Conservation (phyloP, 371 early-diverging fungal species). For the Mucor ambiguus region DNA sequence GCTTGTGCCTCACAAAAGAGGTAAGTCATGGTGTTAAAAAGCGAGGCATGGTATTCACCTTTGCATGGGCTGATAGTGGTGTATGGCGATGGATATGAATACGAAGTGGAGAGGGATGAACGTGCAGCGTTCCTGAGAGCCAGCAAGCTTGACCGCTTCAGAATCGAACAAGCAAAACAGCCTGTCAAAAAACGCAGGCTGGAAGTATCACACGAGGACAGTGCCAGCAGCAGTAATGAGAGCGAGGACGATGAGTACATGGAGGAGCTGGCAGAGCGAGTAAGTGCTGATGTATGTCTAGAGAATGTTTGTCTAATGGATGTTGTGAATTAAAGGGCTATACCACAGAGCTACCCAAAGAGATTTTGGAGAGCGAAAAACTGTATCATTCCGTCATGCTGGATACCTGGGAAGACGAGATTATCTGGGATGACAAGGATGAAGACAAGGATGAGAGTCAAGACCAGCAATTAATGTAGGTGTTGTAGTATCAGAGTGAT, state of each 20-base stretch:
- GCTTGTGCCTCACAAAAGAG: slow-evolving; percentile 29
- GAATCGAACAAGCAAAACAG: slow-evolving; percentile 18
- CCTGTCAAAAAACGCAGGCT: slow-evolving; percentile 34
- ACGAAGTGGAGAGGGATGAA: slow-evolving; percentile 48
- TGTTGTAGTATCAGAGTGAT: background rate
- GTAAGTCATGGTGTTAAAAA: slow-evolving; percentile 15
- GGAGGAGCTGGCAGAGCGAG: slow-evolving; percentile 17
- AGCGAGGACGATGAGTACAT: slow-evolving; percentile 33
- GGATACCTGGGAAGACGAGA: slow-evolving; percentile 84
- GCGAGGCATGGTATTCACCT: background rate
- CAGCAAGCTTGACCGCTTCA: slow-evolving; percentile 33
- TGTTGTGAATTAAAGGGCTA: background rate
- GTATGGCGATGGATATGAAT: slow-evolving; percentile 49
- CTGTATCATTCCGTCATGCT: slow-evolving; percentile 66
- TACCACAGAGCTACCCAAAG: background rate
- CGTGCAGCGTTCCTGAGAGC: slow-evolving; percentile 37
- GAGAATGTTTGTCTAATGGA: background rate
- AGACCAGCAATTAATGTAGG: background rate
- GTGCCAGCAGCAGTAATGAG: slow-evolving; percentile 21
- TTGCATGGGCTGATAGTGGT: slow-evolving; percentile 20
- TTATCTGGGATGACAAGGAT: slow-evolving; percentile 76
- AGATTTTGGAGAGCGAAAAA: slow-evolving; percentile 31
- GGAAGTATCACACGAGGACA: slow-evolving; percentile 23
- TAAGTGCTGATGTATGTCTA: background rate
- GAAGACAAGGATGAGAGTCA: slow-evolving; percentile 36